These are phyloP conservation scores for Orbilia brochopaga DNA, from an alignment of 2,329 filamentous ascomycete species.

Conservation along the genomic window DNA sequence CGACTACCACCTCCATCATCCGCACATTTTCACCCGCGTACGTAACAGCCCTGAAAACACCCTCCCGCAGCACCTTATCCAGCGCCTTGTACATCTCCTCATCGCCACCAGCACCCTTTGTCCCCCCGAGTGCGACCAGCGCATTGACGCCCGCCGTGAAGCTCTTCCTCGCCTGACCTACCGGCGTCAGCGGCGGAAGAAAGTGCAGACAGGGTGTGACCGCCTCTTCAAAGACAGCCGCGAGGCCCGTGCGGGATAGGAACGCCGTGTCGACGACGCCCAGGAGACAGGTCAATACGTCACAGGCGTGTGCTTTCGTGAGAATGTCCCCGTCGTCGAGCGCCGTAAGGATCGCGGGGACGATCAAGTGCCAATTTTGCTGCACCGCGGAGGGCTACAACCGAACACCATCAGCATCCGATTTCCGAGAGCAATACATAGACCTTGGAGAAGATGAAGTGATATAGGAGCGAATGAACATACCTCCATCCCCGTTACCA, in stretches of 20 bases:
- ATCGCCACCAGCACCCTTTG: constrained; percentile 15
- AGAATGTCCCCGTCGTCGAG: constrained; percentile 45
- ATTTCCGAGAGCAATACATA: neutral
- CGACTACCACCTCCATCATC: constrained; percentile 50
- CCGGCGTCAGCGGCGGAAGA: constrained; percentile 53
- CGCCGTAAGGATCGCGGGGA: constrained; percentile 52
- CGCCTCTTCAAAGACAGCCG: constrained; percentile 52
- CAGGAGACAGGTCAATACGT: constrained; percentile 26
- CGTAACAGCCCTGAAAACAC: constrained; percentile 51
- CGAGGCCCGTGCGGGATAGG: constrained; percentile 52
- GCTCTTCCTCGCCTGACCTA: constrained; percentile 37
- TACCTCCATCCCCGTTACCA: neutral
- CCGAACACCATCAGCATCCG: neutral
- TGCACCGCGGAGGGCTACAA: constrained; percentile 23
- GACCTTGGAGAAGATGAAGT: neutral
- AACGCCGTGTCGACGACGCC: constrained; percentile 30
- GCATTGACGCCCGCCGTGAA: constrained; percentile 43
- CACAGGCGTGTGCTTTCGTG: constrained; percentile 40
- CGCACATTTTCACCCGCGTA: constrained; percentile 52
- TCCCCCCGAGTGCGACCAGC: constrained; percentile 38
- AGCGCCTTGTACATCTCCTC: constrained; percentile 44
- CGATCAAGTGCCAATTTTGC: constrained; percentile 51
- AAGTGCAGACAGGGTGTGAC: constrained; percentile 51
- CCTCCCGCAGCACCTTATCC: constrained; percentile 50
- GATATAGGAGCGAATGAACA: no score